Evolutionary conservation across 768 basidiomycete genomes (phyloP), one percentile per base, ranked within the genome.

Genomic region (Pluteus cervinus): DNA sequence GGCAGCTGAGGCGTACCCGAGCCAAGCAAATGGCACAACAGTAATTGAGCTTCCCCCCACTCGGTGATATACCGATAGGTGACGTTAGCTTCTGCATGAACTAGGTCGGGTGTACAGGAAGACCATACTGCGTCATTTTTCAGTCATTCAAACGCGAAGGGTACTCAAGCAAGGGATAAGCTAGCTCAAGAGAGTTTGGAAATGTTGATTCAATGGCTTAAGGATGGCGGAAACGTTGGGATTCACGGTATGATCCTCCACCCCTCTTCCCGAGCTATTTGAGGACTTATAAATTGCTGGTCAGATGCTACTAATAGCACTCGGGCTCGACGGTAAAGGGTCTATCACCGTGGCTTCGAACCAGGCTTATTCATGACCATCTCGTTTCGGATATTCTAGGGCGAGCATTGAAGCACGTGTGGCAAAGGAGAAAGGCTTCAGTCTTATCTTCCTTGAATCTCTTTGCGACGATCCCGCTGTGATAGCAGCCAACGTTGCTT

Each of bases 261-360:
- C 15, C 20, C 30, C 10, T 24, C 8, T 5, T 12, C 11, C 16
- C 23, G 6, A 9, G 16, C 24, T n/a, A 15, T 41, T 16, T 14
- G 16, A 33, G 23, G 5, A 12, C 17, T 12, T 24, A 34, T 37
- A 33, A 48, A 6, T 23, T 37, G 22, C 0, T 18, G 7, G 32
- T 17, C 45, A 97, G 93, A 99, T 63, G 96, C 96, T 2, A 99
- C 96, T 2, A 99, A 99, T 58, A 94, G 88, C 49, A 92, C 89
- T 2, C 71, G 66, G 21, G 63, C 52, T 41, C 73, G 93, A 40
- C 77, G 90, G 87, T 78, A 45, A 51, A 68, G 48, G 2, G 21
- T 2, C 28, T 25, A 20, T 6, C 14, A 15, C 15, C 18, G 28
- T 17, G 10, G 26, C 20, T 14, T 20, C 7, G 11, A 8, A 15